Percentiles rank a stretch among this genome's conserved stretches.
Evolutionary conservation across 352 stramenopile species (phyloP).

Genomic region (Phytopythium boreale): DNA sequence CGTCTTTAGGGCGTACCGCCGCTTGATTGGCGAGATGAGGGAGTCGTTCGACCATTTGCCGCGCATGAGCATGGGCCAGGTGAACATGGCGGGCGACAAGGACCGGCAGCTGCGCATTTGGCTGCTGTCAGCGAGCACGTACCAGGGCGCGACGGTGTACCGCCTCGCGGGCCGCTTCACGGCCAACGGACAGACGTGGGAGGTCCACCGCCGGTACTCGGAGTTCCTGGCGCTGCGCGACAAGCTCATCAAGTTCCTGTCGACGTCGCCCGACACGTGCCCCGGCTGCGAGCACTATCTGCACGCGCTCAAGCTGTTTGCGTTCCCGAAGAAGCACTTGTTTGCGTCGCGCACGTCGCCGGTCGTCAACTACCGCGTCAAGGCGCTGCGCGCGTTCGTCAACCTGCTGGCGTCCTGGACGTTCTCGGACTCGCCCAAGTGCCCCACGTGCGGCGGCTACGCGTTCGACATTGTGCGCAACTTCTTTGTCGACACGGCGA

Average conservation of each 20-base stretch:
- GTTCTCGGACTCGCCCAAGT: constrained; percentile 83
- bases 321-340: constrained; percentile 86
- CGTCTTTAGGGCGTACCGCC: not conserved
- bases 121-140: constrained; percentile 53
- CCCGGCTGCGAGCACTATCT: constrained; percentile 80
- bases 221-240: constrained; percentile 78
- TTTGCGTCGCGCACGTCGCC: constrained; percentile 73
- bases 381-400: constrained; percentile 80
- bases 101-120: constrained; percentile 60
- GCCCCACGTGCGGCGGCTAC: constrained; percentile 75
- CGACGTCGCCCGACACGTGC: constrained; percentile 61
- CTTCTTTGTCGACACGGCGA: constrained; percentile 66
- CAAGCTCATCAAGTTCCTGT: constrained; percentile 79
- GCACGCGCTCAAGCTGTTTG: constrained; percentile 71
- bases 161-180: constrained; percentile 66
- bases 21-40: constrained; percentile 19
- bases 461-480: constrained; percentile 79
- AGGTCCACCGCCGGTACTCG: constrained; percentile 83
- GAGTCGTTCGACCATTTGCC: constrained; percentile 26
- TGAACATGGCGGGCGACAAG: constrained; percentile 42
- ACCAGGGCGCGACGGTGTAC: constrained; percentile 63
- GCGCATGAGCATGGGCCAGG: constrained; percentile 51
- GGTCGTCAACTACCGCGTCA: constrained; percentile 83
- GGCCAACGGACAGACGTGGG: constrained; percentile 65
- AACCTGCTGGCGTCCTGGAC: constrained; percentile 78